These are phyloP conservation scores for Linnemannia elongata DNA, from an alignment of 192 early-diverging fungal genomes.

Conservation along the genomic window DNA sequence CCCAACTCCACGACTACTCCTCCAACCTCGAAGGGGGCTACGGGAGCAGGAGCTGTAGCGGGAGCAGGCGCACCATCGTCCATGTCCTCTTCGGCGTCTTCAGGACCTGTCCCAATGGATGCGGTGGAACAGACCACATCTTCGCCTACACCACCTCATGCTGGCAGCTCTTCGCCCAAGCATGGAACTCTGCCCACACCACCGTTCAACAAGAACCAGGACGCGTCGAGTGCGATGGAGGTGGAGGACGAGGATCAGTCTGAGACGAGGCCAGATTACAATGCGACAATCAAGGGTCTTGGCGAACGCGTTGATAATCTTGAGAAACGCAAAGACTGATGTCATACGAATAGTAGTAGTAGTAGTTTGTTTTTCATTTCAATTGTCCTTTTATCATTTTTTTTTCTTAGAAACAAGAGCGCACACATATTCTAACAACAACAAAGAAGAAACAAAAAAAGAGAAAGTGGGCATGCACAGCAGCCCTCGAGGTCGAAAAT, in stretches of 20 bases:
- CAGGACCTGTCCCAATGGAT: background rate
- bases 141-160: background rate
- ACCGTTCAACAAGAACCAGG: slow-evolving; percentile 39
- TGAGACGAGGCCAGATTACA: background rate
- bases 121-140: background rate
- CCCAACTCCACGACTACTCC: background rate
- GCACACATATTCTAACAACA: background rate
- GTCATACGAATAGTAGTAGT: background rate
- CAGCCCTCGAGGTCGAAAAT: too few species aligned
- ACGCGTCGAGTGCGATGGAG: slow-evolving; percentile 34
- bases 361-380: background rate
- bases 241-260: slow-evolving; percentile 35
- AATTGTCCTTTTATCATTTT: background rate
- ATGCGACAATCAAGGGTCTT: slow-evolving; percentile 16
- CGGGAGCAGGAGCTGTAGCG: slow-evolving; percentile 13
- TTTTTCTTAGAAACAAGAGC: background rate
- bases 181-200: slow-evolving; percentile 46
- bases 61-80: background rate
- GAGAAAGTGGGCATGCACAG: background rate
- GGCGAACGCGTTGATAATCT: slow-evolving; percentile 33
- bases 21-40: slow-evolving; percentile 28
- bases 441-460: slow-evolving; percentile 8
- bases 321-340: slow-evolving; percentile 26
- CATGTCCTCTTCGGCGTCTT: background rate
- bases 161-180: slow-evolving; percentile 19